Evolutionary conservation across 148 eudicot genomes (phyloP).

Genomic region (Rhododendron henanense): DNA sequence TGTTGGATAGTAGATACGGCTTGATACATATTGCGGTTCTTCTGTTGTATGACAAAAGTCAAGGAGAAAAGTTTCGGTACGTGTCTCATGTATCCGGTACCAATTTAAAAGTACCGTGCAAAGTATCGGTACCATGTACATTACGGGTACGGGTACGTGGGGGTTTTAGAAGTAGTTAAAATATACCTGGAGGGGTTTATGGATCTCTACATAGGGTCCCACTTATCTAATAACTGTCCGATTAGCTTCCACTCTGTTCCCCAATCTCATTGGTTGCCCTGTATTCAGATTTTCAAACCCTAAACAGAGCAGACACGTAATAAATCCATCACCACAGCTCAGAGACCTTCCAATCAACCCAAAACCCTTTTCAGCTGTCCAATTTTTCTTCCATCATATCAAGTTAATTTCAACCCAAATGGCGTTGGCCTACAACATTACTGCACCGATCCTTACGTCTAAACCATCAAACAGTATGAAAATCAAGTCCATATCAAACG

Average conservation of each 20-base stretch:
- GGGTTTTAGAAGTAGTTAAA: not conserved
- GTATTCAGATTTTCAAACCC: not conserved
- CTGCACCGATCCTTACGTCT: not conserved
- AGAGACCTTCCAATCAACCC: not conserved
- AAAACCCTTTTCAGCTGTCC: not conserved
- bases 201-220: not conserved
- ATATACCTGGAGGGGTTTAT: not conserved
- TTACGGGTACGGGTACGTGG: too few relatives aligned
- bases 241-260: not conserved
- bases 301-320: not conserved
- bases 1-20: too few relatives aligned
- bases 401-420: not conserved
- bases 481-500: not conserved
- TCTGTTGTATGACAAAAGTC: not conserved
- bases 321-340: not conserved
- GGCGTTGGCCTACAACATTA: slow-evolving; percentile 12
- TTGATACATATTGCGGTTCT: too few relatives aligned
- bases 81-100: not conserved
- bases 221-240: not conserved
- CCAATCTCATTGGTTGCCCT: not conserved
- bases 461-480: slow-evolving; percentile 6
- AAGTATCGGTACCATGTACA: too few relatives aligned
- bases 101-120: too few relatives aligned
- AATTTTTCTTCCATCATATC: not conserved
- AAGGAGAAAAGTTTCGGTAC: too few relatives aligned